phyloP scores from a whole-genome alignment of 2,329 filamentous ascomycete species.

The Coniochaeta prunicola region DNA sequence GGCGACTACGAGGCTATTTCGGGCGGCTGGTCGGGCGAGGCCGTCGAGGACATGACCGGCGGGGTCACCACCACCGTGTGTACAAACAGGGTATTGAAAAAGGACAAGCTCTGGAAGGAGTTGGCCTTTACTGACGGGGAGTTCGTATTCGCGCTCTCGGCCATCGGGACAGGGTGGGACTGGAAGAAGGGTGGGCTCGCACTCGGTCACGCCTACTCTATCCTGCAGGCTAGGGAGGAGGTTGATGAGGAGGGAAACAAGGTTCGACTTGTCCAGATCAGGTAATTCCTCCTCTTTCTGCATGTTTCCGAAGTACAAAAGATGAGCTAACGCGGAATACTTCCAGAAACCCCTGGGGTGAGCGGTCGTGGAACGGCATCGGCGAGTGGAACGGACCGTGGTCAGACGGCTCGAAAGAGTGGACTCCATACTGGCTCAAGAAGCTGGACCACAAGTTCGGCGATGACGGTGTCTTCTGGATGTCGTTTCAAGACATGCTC shows the following conservation, averaged over 20 bases:
- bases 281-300: background rate
- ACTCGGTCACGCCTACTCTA: constrained; percentile 52
- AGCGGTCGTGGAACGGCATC: constrained; percentile 28
- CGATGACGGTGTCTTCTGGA: constrained; percentile 58
- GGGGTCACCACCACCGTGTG: constrained; percentile 65
- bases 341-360: background rate
- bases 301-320: background rate
- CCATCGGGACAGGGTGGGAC: constrained; percentile 55
- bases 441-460: constrained; percentile 54
- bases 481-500: constrained; percentile 54
- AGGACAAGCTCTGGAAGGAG: constrained; percentile 19
- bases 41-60: constrained; percentile 50
- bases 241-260: constrained; percentile 28
- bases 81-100: constrained; percentile 65
- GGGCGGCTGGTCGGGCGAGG: constrained; percentile 51
- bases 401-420: constrained; percentile 54
- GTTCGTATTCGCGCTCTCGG: constrained; percentile 68
- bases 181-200: constrained; percentile 52
- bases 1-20: constrained; percentile 67
- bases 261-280: constrained; percentile 36
- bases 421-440: constrained; percentile 49
- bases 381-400: constrained; percentile 55
- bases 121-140: constrained; percentile 36
- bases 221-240: constrained; percentile 41
- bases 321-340: constrained; percentile 33